Percentiles rank a stretch among this genome's conserved stretches.
phyloP scores from a whole-genome alignment of 1,284 basidiomycete species.

The Inonotus obliquus region DNA sequence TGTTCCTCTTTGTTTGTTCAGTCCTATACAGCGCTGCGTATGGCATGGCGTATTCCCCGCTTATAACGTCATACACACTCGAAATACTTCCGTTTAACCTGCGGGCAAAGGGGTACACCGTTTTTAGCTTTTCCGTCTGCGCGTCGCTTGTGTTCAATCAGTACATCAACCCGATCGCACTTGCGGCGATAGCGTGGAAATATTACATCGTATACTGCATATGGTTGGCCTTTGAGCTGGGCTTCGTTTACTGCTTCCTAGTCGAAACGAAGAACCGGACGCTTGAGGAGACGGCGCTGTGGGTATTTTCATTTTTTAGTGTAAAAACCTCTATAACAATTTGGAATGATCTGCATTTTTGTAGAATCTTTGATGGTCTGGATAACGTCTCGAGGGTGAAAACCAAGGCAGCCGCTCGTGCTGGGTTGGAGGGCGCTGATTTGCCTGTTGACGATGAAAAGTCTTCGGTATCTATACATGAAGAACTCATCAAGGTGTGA shows the following conservation, averaged over 20 bases:
- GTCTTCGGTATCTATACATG: not conserved
- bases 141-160: conserved; percentile 36
- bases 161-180: conserved; percentile 32
- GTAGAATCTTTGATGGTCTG: conserved; percentile 20
- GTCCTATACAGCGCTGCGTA: conserved; percentile 29
- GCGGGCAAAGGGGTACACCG: conserved; percentile 30
- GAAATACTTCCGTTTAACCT: conserved; percentile 35
- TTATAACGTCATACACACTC: conserved; percentile 30
- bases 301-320: conserved; percentile 1
- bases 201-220: conserved; percentile 29
- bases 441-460: not conserved
- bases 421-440: conserved; percentile 3
- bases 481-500: conserved; percentile 1
- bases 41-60: conserved; percentile 23
- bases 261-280: conserved; percentile 24
- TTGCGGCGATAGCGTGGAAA: conserved; percentile 29
- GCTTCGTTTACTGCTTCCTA: conserved; percentile 28
- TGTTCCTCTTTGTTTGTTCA: not conserved
- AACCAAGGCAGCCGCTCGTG: conserved; percentile 10
- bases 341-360: not conserved
- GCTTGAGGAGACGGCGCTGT: conserved; percentile 19
- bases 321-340: not conserved
- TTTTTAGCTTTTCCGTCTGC: conserved; percentile 25
- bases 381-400: conserved; percentile 18
- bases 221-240: conserved; percentile 32